Base-by-base conservation (phyloP, 768 basidiomycete species). In the Pleurotus eryngii region DNA sequence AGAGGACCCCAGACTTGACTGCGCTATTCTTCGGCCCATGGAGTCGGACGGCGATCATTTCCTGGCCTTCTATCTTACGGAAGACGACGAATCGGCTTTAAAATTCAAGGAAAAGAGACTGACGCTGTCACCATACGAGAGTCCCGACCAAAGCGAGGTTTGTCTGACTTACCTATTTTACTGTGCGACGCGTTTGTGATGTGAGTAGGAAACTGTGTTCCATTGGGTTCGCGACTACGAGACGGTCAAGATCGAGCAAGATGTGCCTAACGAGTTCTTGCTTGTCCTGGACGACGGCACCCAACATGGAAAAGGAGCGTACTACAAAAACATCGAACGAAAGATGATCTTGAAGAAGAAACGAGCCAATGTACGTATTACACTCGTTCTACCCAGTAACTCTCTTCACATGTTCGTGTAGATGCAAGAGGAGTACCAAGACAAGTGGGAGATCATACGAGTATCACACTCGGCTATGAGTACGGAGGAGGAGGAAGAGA, bases 331-430 rank as follows among this genome's bases (percentile, higher is more conserved):
- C 66, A 91, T 94, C 55, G 90, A 92, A 72, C 83, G 91, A 46
- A 93, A 92, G 72, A 92, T 92, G 86, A 77, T 83, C 20, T 75
- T 94, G 42, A 92, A 92, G 72, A 92, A 92, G 76, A 91, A 86
- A 69, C 83, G 92, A 6, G 82, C 81, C 15, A 89, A 90, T 67
- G 91, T 92, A 60, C 69, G 82, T 76, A 15, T 45, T 18, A 38
- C 49, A 47, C 20, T 56, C n/a, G 37, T n/a, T 11, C 47, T 58
- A 45, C 22, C 37, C 27, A 45, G 38, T 20, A 17, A 17, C 11
- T 46, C 9, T 37, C 9, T n/a, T 15, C 22, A 17, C 35, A 8
- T 24, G 12, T 18, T 64, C 17, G 63, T 46, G 17, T 50, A 91
- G 88, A 77, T 74, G 27, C 83, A 85, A 67, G 89, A 92, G 58